Evolutionary conservation across 2,329 filamentous ascomycete species (phyloP), one percentile per base, ranked within the genome.

Genomic region (Alternaria ethzedia): DNA sequence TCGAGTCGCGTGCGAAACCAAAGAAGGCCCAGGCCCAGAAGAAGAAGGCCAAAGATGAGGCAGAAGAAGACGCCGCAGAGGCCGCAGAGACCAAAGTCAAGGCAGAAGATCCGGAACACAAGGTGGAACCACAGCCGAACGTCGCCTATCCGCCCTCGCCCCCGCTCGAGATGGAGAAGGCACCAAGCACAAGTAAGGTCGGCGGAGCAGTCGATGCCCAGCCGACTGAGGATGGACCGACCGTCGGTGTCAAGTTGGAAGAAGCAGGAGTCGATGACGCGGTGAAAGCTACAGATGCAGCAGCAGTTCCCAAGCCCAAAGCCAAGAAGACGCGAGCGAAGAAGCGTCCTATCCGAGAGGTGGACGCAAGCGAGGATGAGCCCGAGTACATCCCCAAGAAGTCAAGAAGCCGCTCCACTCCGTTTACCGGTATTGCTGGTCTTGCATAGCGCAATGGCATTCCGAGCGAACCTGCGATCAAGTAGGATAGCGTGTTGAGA

Each of bases 1-100:
- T 46, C 12, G 32, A 78, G 45, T 67, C 68, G 11, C 45, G 65
- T 8, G 77, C 75, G 65, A 80, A 78, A 63, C 67, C 70, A 9
- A 71, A 69, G 55, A 74, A 71, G 61, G 1, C 21, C 13, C 45
- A 45, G 30, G 17, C 44, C 41, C 71, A 68, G 63, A 69, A 62
- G 67, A 50, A 23, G 66, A 70, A 59, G 70, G 72, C 57, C 6
- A 20, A 52, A 6, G n/a, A 63, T 44, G 54, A 64, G 8, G 25
- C 44, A 6, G 45, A 43, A 11, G 45, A 32, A 13, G 26, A 52
- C 4, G 43, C 46, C 13, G 28, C 52, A 13, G 54, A 51, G 7
- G 32, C 7, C 5, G 13, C 43, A 7, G 51, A 51, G 15, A 32
- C 15, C 2, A 12, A 36, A 5, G 26, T 32, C 28, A 20, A 23